Conservation (phyloP, 1,139 yeast genomes). For the Candida sanyaensis region DNA sequence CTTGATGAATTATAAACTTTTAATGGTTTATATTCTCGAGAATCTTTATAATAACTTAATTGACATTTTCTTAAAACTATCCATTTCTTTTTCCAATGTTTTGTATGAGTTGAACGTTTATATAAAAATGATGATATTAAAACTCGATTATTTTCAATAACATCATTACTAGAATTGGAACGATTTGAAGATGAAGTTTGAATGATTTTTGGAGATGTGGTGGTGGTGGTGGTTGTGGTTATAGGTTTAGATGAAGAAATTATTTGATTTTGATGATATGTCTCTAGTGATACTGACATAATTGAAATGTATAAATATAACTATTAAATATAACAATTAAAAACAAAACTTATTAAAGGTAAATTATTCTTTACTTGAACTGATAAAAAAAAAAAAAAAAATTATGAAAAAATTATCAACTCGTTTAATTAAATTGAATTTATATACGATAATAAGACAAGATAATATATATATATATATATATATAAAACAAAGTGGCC, state of each 20-base stretch:
- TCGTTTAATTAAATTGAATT: too few relatives aligned
- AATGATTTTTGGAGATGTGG: not conserved
- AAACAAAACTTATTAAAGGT: too few relatives aligned
- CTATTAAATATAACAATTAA: too few relatives aligned
- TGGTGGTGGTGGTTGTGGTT: not conserved
- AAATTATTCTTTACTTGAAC: too few relatives aligned
- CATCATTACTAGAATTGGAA: not conserved
- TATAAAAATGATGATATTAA: conserved; percentile 18
- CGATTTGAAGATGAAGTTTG: not conserved
- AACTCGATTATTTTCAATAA: conserved; percentile 14
- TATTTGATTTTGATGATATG: not conserved
- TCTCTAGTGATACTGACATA: not conserved
- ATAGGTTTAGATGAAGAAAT: not conserved
- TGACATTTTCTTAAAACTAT: conserved; percentile 58
- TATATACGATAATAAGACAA: too few relatives aligned
- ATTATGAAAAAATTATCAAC: too few relatives aligned
- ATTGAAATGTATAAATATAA: too few relatives aligned
- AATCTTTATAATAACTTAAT: conserved; percentile 59
- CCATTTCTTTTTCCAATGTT: conserved; percentile 56
- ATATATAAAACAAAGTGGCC: too few relatives aligned
- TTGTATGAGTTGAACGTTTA: conserved; percentile 26
- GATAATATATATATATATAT: too few relatives aligned
- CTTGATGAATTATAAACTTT: conserved; percentile 36
- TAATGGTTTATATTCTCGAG: conserved; percentile 56
- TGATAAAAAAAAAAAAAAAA: too few relatives aligned